Evolutionary conservation across 2,329 filamentous ascomycete species (phyloP), one percentile per base, ranked within the genome.

Genomic region (Didymosphaeria variabile): DNA sequence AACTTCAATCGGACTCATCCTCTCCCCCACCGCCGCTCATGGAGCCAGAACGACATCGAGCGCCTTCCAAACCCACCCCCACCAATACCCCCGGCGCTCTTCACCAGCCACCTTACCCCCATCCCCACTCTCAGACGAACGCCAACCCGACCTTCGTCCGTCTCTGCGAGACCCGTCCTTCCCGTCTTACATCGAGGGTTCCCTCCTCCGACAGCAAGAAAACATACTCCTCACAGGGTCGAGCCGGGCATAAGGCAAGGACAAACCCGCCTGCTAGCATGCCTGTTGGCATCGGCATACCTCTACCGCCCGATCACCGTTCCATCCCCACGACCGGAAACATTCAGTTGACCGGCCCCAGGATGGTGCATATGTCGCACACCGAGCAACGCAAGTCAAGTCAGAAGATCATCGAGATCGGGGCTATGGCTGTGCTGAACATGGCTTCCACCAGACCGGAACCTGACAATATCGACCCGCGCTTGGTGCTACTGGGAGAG

Each of bases 371-470:
- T n/a, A 76, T 77, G 71, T 61, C 51, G 12, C 55, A 53, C 7
- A 55, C 59, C 6, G 60, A 65, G 1, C 66, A 72, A 45, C 52
- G 67, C 5, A 54, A 53, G 15, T 54, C 63, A 17, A 75, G 74
- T 52, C 51, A 54, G 8, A 64, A 63, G 15, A 62, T 77, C 26
- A 72, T 77, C 40, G 69, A 77, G 49, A 67, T 77, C 15, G 75
- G 75, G 9, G 72, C 72, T 4, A 67, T 76, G 61, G 66, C 65
- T 31, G 70, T 73, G 17, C 29, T 68, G 26, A 63, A 61, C 5
- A 55, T 36, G 34, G 13, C 29, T 15, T 23, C 15, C n/a, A 38
- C 7, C 19, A 42, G 50, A 2, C 10, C 8, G 17, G 44, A 36
- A 31, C 23, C 29, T 9, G 26, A 32, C 47, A 59, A 50, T 5